Evolutionary conservation across 2,329 filamentous ascomycete genomes (phyloP).

Genomic region (Cladobotryum mycophilum): DNA sequence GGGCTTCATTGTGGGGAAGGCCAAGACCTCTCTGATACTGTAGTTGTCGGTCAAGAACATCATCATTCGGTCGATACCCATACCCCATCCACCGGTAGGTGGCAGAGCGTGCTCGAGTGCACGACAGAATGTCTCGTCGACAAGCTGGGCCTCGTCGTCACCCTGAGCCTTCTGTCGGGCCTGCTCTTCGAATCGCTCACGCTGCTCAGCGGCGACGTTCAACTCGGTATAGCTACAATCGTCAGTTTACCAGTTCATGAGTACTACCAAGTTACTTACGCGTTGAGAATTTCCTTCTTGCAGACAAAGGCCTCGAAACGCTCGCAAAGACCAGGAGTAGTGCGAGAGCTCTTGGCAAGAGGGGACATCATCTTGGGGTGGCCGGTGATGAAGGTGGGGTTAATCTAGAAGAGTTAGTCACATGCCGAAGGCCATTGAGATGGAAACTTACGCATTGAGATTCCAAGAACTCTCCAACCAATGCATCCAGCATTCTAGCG

Average conservation of each 20-base stretch:
- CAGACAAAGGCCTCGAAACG: conserved; percentile 91
- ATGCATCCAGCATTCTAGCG: conserved; percentile 90
- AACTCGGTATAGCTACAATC: conserved; percentile 72
- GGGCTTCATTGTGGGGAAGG: conserved; percentile 98
- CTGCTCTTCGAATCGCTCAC: conserved; percentile 81
- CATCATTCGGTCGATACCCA: conserved; percentile 89
- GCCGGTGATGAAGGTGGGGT: conserved; percentile 64
- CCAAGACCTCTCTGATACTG: conserved; percentile 89
- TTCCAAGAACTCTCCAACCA: conserved; percentile 92
- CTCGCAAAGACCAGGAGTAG: conserved; percentile 79
- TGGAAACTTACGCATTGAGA: conserved; percentile 59
- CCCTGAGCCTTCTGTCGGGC: conserved; percentile 92
- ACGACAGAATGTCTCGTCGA: conserved; percentile 93
- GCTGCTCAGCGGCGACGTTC: conserved; percentile 86
- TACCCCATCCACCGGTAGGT: conserved; percentile 91
- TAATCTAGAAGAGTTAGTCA: conserved; percentile 41
- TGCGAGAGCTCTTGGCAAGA: conserved; percentile 89
- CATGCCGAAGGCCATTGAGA: neutral
- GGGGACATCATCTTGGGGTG: conserved; percentile 75
- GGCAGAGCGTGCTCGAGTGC: conserved; percentile 86
- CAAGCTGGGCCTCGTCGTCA: conserved; percentile 91
- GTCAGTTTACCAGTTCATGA: neutral
- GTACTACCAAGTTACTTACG: conserved; percentile 32
- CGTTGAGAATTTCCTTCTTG: conserved; percentile 80
- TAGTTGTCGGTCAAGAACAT: conserved; percentile 95